phyloP scores from a whole-genome alignment of 257 asterid genomes.

The Gentiana macrophylla region DNA sequence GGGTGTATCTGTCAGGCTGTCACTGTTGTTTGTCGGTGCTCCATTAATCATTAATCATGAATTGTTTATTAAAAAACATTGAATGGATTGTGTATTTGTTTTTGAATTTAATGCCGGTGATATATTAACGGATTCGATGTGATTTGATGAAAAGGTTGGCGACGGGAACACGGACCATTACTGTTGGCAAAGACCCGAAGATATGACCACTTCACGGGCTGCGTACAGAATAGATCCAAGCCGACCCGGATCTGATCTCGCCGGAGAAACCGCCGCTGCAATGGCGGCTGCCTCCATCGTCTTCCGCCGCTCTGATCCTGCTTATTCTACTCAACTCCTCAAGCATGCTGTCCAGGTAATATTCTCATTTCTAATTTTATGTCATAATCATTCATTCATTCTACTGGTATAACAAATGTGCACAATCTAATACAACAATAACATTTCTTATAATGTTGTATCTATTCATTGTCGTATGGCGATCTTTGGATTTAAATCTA shows the following conservation, averaged over 20 bases:
- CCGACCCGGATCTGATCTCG: slow-evolving; percentile 89
- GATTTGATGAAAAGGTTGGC: slow-evolving; percentile 49
- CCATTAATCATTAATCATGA: not conserved
- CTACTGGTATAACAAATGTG: too few relatives aligned
- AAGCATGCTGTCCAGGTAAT: slow-evolving; percentile 69
- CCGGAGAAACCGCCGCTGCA: slow-evolving; percentile 96
- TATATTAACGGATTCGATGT: slow-evolving; percentile 2
- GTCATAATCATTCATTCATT: too few relatives aligned
- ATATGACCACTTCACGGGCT: slow-evolving; percentile 82
- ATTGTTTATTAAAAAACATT: not conserved
- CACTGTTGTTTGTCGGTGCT: too few relatives aligned
- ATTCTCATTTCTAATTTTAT: not conserved
- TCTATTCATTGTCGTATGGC: too few relatives aligned
- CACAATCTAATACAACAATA: too few relatives aligned
- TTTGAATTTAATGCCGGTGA: too few relatives aligned
- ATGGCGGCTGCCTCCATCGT: slow-evolving; percentile 90
- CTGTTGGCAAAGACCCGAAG: slow-evolving; percentile 97
- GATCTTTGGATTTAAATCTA: too few relatives aligned
- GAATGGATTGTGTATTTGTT: too few relatives aligned
- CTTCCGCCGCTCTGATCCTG: slow-evolving; percentile 58
- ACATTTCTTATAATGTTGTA: too few relatives aligned
- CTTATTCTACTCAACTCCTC: slow-evolving; percentile 70
- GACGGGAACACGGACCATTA: slow-evolving; percentile 90
- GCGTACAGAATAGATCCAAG: slow-evolving; percentile 69
- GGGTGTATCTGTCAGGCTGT: too few relatives aligned